A percentile compares a stretch with the other conserved stretches of the same genome.
Conservation (phyloP, 2,329 filamentous ascomycete genomes). For the Magnaporthales sp. region DNA sequence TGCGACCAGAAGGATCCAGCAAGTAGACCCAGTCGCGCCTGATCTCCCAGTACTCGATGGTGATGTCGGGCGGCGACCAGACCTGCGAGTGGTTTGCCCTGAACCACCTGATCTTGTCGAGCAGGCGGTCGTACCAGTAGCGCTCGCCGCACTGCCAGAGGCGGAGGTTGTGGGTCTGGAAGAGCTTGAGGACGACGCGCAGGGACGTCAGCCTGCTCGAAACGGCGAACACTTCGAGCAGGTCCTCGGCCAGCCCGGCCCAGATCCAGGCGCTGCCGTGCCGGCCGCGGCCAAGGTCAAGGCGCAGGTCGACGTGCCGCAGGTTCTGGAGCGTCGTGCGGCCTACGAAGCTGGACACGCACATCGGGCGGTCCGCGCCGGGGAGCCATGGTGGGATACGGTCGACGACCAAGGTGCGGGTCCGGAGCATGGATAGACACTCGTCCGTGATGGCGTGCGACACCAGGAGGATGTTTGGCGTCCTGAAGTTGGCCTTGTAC, state of each 20-base stretch:
- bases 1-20: background rate
- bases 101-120: slow-evolving; percentile 4
- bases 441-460: slow-evolving; percentile 24
- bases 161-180: slow-evolving; percentile 7
- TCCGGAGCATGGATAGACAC: slow-evolving; percentile 18
- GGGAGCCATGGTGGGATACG: slow-evolving; percentile 25
- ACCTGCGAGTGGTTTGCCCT: background rate
- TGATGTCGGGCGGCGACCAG: slow-evolving; percentile 2
- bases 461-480: slow-evolving; percentile 25
- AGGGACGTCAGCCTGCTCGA: slow-evolving; percentile 19
- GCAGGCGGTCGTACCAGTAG: background rate
- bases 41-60: slow-evolving; percentile 5
- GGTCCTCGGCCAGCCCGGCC: slow-evolving; percentile 16
- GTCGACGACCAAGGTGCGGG: slow-evolving; percentile 21
- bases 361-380: slow-evolving; percentile 15
- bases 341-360: slow-evolving; percentile 19
- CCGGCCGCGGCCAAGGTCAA: slow-evolving; percentile 19
- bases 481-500: slow-evolving; percentile 11
- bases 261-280: slow-evolving; percentile 19
- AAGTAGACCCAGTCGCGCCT: background rate
- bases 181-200: slow-evolving; percentile 21
- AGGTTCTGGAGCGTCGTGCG: slow-evolving; percentile 22
- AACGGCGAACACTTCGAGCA: slow-evolving; percentile 17
- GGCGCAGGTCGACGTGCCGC: slow-evolving; percentile 20
- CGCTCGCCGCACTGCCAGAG: background rate